Conservation (phyloP, 2,329 filamentous ascomycete genomes). For the Cercospora citrullina region DNA sequence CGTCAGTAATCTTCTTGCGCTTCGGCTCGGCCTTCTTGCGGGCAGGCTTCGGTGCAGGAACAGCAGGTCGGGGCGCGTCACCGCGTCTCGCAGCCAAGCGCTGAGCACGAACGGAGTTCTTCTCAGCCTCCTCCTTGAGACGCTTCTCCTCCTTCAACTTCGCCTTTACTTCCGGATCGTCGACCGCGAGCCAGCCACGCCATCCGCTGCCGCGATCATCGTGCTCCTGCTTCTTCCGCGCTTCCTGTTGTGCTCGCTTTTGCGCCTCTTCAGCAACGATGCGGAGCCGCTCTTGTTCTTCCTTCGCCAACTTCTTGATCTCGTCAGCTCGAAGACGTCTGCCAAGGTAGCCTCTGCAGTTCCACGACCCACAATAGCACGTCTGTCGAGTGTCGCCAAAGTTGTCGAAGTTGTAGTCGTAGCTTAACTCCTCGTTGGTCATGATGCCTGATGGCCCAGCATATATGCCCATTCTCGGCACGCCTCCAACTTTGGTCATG, state of each 20-base stretch:
- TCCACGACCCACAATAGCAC: conserved; percentile 62
- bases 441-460: conserved; percentile 85
- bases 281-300: conserved; percentile 32
- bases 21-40: conserved; percentile 22
- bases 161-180: conserved; percentile 34
- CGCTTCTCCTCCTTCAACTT: conserved; percentile 33
- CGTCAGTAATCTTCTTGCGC: conserved; percentile 15
- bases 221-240: conserved; percentile 33
- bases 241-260: conserved; percentile 34
- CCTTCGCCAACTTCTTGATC: conserved; percentile 34
- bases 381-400: conserved; percentile 47
- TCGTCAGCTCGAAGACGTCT: conserved; percentile 37
- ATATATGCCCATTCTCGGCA: conserved; percentile 95
- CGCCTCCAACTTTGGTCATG: conserved; percentile 94
- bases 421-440: conserved; percentile 94
- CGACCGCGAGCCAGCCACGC: conserved; percentile 37
- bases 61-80: background rate
- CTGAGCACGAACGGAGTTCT: conserved; percentile 33
- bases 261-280: conserved; percentile 32
- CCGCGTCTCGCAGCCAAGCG: conserved; percentile 24
- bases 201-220: conserved; percentile 31
- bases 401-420: conserved; percentile 76
- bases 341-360: conserved; percentile 60
- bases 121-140: conserved; percentile 34
- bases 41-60: conserved; percentile 9